Evolutionary conservation across 2,329 filamentous ascomycete genomes (phyloP), one percentile per base, ranked within the genome.

Genomic region (Ceratocystis alfenasii): DNA sequence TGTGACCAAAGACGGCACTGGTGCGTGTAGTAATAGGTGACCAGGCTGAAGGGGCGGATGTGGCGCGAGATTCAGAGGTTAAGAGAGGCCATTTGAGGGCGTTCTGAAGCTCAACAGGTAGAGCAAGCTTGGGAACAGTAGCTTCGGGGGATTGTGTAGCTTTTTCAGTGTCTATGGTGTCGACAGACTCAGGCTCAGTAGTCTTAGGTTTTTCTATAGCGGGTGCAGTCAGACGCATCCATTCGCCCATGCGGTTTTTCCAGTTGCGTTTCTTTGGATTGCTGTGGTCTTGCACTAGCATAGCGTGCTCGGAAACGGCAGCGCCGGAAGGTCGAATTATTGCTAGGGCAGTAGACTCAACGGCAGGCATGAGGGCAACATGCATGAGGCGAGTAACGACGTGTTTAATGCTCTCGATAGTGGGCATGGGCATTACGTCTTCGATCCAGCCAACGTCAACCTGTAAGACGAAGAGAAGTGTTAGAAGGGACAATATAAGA

Each of bases 1-100:
- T 68, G 64, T 81, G 78, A 20, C 82, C 82, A 69, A 84, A 84
- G 2, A 75, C 74, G 10, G 80, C 80, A 2, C 70, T 72, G 1
- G 78, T 77, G 5, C 70, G 64, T 20, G 53, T 66, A 22, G 48
- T 50, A 7, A 68, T 17, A 8, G 67, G 62, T 0, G 64, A 66
- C 68, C 68, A 68, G n/a, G 57, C 67, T 3, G 41, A 60, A 3
- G 46, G n/a, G n/a, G 45, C 6, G 10, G 20, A n/a, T 45, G 44
- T 45, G 17, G 36, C 6, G 7, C 25, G 30, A 5, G 46, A 5
- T 12, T 10, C 3, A 36, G 45, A 25, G 6, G 41, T 28, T 17
- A n/a, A 20, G 33, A 68, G 44, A 5, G 67, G 67, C 63, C 64
- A 67, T 22, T 65, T 65, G 64, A 68, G 62, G 46, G 61, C 45